Evolutionary conservation across 352 stramenopile genomes (phyloP).

Genomic region (Achlya hypogyna): DNA sequence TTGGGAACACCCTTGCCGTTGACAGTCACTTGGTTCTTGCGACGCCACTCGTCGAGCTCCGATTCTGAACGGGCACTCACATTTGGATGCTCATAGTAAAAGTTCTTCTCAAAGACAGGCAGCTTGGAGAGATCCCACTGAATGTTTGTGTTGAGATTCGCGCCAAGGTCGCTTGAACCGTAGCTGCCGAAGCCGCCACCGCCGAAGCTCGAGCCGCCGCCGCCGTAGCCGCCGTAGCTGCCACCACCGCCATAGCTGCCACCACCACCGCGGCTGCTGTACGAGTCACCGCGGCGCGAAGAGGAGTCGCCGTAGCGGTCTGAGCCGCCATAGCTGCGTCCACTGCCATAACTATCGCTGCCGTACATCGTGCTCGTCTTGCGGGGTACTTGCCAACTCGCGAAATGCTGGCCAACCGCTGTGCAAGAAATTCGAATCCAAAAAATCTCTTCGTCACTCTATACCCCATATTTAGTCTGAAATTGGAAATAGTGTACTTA

Average conservation of each 20-base stretch:
- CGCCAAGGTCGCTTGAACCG: constrained; percentile 69
- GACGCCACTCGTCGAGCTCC: constrained; percentile 89
- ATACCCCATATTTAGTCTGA: too few species aligned
- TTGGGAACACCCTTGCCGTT: constrained; percentile 95
- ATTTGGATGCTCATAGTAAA: constrained; percentile 98
- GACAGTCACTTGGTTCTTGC: constrained; percentile 91
- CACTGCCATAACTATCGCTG: background rate
- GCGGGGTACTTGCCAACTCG: background rate
- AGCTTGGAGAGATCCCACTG: constrained; percentile 92
- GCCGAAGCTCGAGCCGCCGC: constrained; percentile 22
- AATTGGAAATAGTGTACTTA: too few species aligned
- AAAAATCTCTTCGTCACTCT: too few species aligned
- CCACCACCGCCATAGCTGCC: constrained; percentile 27
- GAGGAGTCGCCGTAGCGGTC: constrained; percentile 69
- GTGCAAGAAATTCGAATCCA: background rate
- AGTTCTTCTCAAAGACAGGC: constrained; percentile 98
- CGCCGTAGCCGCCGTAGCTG: constrained; percentile 25
- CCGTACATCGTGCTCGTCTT: constrained; percentile 1
- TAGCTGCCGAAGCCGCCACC: constrained; percentile 29
- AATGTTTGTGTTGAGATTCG: constrained; percentile 88
- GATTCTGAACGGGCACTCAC: constrained; percentile 86
- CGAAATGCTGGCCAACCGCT: background rate
- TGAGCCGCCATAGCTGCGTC: constrained; percentile 29
- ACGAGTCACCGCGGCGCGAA: constrained; percentile 53
- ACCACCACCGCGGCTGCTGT: constrained; percentile 26